Evolutionary conservation across 495 filamentous ascomycete genomes (phyloP).

Genomic region (Penicillium cosmopolitanum): DNA sequence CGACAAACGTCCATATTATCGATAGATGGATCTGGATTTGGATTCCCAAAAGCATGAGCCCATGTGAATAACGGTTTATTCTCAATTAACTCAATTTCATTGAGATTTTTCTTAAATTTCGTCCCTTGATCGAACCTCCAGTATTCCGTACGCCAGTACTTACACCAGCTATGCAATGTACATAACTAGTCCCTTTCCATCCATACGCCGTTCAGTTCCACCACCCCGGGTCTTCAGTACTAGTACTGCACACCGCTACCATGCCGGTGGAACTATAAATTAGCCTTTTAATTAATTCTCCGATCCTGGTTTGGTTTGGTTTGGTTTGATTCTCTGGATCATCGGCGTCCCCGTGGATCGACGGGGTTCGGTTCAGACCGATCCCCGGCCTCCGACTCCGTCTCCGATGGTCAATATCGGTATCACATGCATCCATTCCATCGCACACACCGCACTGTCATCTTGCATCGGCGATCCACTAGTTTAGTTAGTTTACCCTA

Average conservation of each 20-base stretch:
- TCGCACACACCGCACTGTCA: neutral
- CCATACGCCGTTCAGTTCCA: too few species aligned
- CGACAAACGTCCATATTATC: neutral
- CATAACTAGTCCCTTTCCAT: neutral
- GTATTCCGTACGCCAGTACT: too few species aligned
- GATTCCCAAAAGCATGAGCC: slow-evolving; percentile 1
- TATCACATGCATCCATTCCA: neutral
- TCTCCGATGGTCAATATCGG: neutral
- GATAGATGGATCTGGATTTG: slow-evolving; percentile 1
- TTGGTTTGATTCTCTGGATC: neutral
- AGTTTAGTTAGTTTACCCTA: neutral
- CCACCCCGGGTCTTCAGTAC: too few species aligned
- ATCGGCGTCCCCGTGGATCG: neutral
- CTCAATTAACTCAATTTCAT: neutral
- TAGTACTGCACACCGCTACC: too few species aligned
- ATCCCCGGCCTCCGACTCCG: neutral
- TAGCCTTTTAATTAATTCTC: neutral
- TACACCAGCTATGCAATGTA: too few species aligned
- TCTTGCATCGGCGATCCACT: neutral
- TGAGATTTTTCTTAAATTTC: too few species aligned
- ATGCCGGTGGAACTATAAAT: too few species aligned
- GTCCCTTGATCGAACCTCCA: too few species aligned
- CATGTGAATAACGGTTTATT: slow-evolving; percentile 3
- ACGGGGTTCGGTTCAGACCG: neutral
- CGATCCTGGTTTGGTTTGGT: neutral